phyloP scores from a whole-genome alignment of 2,329 filamentous ascomycete genomes.

The Phaeosphaeriaceae sp. region DNA sequence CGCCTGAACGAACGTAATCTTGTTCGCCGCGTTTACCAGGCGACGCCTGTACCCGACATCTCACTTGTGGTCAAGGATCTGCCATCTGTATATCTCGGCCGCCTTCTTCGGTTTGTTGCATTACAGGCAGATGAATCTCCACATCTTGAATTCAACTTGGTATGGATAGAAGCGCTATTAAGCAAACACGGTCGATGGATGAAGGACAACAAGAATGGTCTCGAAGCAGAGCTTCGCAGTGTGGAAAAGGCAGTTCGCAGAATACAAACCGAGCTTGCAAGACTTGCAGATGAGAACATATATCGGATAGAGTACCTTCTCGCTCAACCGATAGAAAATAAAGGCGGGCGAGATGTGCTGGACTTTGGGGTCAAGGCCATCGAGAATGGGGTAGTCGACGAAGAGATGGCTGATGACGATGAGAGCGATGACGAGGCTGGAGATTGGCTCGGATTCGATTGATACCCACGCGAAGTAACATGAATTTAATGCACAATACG shows the following conservation, averaged over 20 bases:
- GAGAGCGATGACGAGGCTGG: conserved; percentile 47
- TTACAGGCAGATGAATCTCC: conserved; percentile 87
- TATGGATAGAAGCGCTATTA: conserved; percentile 86
- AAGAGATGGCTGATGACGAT: conserved; percentile 43
- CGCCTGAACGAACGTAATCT: conserved; percentile 86
- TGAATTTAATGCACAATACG: not conserved
- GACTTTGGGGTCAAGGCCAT: conserved; percentile 43
- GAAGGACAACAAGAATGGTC: conserved; percentile 77
- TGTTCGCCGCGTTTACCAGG: conserved; percentile 84
- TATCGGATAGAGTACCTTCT: conserved; percentile 88
- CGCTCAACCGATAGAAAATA: conserved; percentile 54
- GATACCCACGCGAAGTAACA: conserved; percentile 6
- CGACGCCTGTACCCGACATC: conserved; percentile 77
- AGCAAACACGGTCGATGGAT: conserved; percentile 86
- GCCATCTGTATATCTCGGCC: conserved; percentile 84
- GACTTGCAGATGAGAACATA: conserved; percentile 84
- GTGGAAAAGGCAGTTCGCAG: conserved; percentile 80
- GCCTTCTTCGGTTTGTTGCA: conserved; percentile 85
- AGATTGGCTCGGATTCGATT: conserved; percentile 63
- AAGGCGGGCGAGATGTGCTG: conserved; percentile 29
- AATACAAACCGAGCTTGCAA: conserved; percentile 82
- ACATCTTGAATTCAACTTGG: conserved; percentile 91
- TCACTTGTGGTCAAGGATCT: conserved; percentile 78
- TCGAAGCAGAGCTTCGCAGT: conserved; percentile 83
- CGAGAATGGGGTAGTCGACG: conserved; percentile 44